These are phyloP conservation scores for Camelina laxa DNA, from an alignment of 345 rosid genomes.

Conservation along the genomic window DNA sequence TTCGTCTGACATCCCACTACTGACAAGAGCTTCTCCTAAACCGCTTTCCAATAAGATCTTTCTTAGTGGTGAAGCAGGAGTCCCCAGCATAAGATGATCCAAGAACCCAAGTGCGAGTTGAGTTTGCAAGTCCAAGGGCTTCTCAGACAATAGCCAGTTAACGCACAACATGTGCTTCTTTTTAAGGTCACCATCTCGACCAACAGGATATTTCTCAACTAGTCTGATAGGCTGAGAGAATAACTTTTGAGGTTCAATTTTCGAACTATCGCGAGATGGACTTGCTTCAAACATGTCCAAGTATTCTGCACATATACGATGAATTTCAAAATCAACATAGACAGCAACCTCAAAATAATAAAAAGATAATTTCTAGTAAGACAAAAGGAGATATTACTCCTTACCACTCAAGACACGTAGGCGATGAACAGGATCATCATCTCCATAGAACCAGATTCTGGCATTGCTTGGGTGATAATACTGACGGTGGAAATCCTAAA, in stretches of 20 bases:
- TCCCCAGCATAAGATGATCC: constrained; percentile 95
- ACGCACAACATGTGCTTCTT: constrained; percentile 97
- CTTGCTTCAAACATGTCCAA: constrained; percentile 78
- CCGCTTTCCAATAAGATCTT: constrained; percentile 93
- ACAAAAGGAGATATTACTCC: constrained; percentile 18
- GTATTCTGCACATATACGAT: constrained; percentile 58
- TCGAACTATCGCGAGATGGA: constrained; percentile 67
- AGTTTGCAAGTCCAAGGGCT: constrained; percentile 86
- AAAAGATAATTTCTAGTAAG: neutral
- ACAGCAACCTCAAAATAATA: neutral
- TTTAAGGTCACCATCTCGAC: constrained; percentile 75
- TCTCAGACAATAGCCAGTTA: constrained; percentile 88
- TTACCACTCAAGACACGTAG: constrained; percentile 82
- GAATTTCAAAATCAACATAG: constrained; percentile 7
- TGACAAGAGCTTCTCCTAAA: constrained; percentile 91
- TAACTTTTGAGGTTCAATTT: constrained; percentile 60
- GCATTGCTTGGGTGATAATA: constrained; percentile 95
- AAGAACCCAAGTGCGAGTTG: constrained; percentile 88
- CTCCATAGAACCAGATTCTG: constrained; percentile 96
- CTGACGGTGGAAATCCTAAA: constrained; percentile 86
- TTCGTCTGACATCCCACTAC: constrained; percentile 92
- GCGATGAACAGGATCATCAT: constrained; percentile 85
- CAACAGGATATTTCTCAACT: constrained; percentile 84
- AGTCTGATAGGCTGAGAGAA: constrained; percentile 77
- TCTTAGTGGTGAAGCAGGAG: constrained; percentile 95